Evolutionary conservation across 2,329 filamentous ascomycete species (phyloP).

Genomic region (Huntiella omanensis): DNA sequence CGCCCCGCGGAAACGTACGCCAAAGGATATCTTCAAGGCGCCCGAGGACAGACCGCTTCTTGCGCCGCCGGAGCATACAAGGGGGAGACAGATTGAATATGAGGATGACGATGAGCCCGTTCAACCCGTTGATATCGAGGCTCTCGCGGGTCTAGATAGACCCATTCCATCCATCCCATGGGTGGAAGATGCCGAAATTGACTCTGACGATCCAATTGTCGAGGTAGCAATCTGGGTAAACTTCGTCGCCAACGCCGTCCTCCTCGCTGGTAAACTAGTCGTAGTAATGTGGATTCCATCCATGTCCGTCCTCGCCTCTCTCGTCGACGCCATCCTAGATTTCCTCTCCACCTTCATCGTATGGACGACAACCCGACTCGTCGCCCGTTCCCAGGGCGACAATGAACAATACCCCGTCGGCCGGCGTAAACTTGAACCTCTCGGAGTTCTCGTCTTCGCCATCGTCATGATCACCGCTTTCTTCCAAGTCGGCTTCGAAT

Average conservation of each 20-base stretch:
- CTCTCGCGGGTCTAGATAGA: slow-evolving; percentile 22
- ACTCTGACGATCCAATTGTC: slow-evolving; percentile 57
- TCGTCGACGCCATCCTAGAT: slow-evolving; percentile 64
- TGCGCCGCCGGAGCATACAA: slow-evolving; percentile 12
- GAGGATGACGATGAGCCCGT: slow-evolving; percentile 23
- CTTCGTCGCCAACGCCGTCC: slow-evolving; percentile 54
- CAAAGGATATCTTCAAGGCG: slow-evolving; percentile 67
- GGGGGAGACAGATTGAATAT: slow-evolving; percentile 17
- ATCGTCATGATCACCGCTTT: slow-evolving; percentile 78
- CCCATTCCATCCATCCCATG: slow-evolving; percentile 44
- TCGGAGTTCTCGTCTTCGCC: slow-evolving; percentile 65
- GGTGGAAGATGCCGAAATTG: slow-evolving; percentile 52
- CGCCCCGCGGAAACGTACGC: slow-evolving; percentile 53
- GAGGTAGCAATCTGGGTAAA: slow-evolving; percentile 80
- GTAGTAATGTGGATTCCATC: slow-evolving; percentile 64
- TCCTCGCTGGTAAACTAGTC: slow-evolving; percentile 57
- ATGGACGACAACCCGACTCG: slow-evolving; percentile 57
- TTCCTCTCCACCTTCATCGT: slow-evolving; percentile 69
- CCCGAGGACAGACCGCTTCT: slow-evolving; percentile 40
- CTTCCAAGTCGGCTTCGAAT: slow-evolving; percentile 56
- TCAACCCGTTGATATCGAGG: slow-evolving; percentile 16
- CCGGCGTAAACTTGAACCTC: slow-evolving; percentile 54
- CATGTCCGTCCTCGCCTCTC: slow-evolving; percentile 59
- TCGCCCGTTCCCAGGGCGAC: slow-evolving; percentile 45
- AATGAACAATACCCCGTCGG: slow-evolving; percentile 65